phyloP scores from a whole-genome alignment of 805 yeast genomes.

The Wickerhamiella nectarea region DNA sequence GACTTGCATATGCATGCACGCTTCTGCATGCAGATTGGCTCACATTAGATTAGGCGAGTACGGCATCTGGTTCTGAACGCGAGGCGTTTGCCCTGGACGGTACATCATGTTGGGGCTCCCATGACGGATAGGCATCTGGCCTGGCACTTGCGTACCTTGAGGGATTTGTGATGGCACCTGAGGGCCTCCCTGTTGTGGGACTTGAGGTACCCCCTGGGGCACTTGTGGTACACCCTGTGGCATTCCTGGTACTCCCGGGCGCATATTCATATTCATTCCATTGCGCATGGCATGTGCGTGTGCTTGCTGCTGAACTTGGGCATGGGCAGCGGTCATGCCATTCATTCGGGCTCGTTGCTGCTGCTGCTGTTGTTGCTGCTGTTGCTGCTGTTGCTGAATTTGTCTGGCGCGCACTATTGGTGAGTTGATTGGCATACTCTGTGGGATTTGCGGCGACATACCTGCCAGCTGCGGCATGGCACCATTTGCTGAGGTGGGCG shows the following conservation, averaged over 20 bases:
- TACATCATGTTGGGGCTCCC: constrained; percentile 2
- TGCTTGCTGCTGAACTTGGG: constrained; percentile 12
- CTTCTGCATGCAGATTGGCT: neutral
- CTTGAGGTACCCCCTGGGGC: neutral
- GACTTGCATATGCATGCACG: neutral
- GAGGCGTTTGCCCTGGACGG: neutral
- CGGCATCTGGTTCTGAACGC: constrained; percentile 9
- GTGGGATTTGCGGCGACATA: constrained; percentile 12
- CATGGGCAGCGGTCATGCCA: constrained; percentile 12
- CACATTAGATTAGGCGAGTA: constrained; percentile 9
- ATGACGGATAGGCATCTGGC: neutral
- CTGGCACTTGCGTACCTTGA: neutral
- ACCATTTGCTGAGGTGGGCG: no score
- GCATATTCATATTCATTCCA: neutral
- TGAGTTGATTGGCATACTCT: neutral
- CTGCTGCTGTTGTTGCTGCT: constrained; percentile 1
- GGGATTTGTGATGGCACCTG: neutral
- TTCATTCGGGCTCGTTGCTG: constrained; percentile 7
- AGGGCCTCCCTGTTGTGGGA: neutral
- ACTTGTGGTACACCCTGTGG: constrained; percentile 3
- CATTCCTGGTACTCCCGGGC: neutral
- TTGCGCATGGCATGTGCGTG: constrained; percentile 12
- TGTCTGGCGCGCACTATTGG: neutral
- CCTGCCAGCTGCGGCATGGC: constrained; percentile 3
- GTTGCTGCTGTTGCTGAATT: constrained; percentile 12